A percentile compares a stretch with the other conserved stretches of the same genome.
Conservation (phyloP, 768 basidiomycete species). For the Asterophora lycoperdoides region DNA sequence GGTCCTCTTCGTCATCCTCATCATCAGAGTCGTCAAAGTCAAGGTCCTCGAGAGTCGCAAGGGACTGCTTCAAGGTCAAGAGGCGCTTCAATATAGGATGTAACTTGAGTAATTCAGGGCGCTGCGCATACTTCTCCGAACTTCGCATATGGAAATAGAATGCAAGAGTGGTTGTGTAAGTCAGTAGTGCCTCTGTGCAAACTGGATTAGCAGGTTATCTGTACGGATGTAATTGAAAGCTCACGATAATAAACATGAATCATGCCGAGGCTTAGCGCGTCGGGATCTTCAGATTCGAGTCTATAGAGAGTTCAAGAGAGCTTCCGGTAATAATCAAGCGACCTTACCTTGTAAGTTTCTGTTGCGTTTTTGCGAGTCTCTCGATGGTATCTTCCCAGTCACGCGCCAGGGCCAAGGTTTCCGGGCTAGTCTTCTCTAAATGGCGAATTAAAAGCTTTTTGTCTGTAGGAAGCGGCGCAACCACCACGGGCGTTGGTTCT, state of each 20-base stretch:
- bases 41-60: conserved; percentile 80
- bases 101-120: conserved; percentile 56
- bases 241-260: conserved; percentile 85
- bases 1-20: conserved; percentile 45
- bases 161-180: conserved; percentile 85
- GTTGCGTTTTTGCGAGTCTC: conserved; percentile 47
- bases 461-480: conserved; percentile 46
- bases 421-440: conserved; percentile 72
- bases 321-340: background rate
- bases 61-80: conserved; percentile 75
- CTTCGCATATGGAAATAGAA: conserved; percentile 90
- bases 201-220: background rate
- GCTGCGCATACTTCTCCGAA: conserved; percentile 56
- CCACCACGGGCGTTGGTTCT: conserved; percentile 33
- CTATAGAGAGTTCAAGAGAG: conserved; percentile 30
- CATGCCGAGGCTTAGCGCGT: conserved; percentile 63
- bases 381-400: conserved; percentile 77
- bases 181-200: conserved; percentile 76
- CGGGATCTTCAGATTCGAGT: conserved; percentile 41
- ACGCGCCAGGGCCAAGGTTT: conserved; percentile 72
- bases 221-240: conserved; percentile 24
- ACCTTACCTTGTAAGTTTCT: conserved; percentile 52
- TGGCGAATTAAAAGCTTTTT: conserved; percentile 57
- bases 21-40: conserved; percentile 51
- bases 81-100: conserved; percentile 77